Percentiles rank a stretch among this genome's conserved stretches.
These are phyloP conservation scores for Nannochloropsis oceanica DNA, from an alignment of 108 stramenopile genomes.

Conservation along the genomic window DNA sequence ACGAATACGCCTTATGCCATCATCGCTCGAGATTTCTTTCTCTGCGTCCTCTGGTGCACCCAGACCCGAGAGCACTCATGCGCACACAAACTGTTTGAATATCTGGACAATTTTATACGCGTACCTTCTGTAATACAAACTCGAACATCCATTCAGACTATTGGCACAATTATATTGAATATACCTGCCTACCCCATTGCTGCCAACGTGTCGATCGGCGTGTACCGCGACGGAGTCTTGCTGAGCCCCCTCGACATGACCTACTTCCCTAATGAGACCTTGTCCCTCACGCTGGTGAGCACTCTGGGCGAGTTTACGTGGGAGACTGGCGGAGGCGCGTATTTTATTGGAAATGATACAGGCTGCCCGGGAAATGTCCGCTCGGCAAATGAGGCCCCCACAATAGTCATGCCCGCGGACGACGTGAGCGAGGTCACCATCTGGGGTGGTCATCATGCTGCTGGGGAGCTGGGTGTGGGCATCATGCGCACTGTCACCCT, in stretches of 20 bases:
- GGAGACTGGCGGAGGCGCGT: neutral
- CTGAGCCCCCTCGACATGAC: neutral
- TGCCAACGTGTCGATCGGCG: neutral
- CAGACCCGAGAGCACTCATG: neutral
- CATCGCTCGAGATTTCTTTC: no score
- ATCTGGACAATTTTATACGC: neutral
- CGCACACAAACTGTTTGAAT: neutral
- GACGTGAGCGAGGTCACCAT: neutral
- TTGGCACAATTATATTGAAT: neutral
- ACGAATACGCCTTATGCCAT: no score
- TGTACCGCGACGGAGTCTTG: neutral
- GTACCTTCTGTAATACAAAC: neutral
- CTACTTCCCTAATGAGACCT: neutral
- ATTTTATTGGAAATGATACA: neutral
- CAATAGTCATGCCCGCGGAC: neutral
- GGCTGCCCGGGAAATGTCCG: neutral
- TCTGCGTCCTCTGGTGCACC: no score
- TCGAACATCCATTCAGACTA: neutral
- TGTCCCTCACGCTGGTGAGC: neutral
- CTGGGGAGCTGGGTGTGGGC: neutral
- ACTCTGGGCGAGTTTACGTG: neutral
- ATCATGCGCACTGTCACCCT: neutral
- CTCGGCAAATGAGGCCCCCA: neutral
- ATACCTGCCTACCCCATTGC: neutral
- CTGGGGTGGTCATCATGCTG: neutral